A percentile compares a stretch with the other conserved stretches of the same genome.
Conservation (phyloP, 1,284 basidiomycete genomes). For the Cryptococcus maquisensis region DNA sequence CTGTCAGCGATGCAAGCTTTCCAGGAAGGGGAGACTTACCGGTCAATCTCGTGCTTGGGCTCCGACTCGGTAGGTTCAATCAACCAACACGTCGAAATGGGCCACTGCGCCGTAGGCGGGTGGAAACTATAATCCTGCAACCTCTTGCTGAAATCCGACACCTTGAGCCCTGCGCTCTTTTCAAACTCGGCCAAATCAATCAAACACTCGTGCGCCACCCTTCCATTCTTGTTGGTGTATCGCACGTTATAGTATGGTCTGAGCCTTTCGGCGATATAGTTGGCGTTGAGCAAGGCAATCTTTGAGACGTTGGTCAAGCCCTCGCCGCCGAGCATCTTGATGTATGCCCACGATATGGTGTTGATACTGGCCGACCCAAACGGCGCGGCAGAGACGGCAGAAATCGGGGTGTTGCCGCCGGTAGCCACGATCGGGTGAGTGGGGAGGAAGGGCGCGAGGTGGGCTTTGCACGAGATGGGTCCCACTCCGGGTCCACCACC, state of each 20-base stretch:
- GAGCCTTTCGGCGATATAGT: conserved; percentile 91
- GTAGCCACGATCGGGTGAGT: conserved; percentile 73
- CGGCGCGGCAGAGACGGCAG: conserved; percentile 85
- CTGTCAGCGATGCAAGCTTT: background rate
- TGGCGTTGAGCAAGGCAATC: conserved; percentile 85
- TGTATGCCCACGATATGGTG: conserved; percentile 96
- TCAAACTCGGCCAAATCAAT: conserved; percentile 95
- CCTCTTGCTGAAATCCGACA: conserved; percentile 93
- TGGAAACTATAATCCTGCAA: conserved; percentile 55
- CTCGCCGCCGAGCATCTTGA: conserved; percentile 92
- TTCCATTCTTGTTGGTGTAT: conserved; percentile 83
- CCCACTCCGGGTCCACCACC: conserved; percentile 90
- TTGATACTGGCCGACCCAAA: conserved; percentile 93
- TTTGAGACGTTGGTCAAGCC: conserved; percentile 82
- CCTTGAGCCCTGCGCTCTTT: conserved; percentile 79
- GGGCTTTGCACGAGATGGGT: conserved; percentile 90
- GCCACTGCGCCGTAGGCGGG: conserved; percentile 60
- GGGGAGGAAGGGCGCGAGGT: conserved; percentile 91
- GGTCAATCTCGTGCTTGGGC: conserved; percentile 81
- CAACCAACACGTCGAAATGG: conserved; percentile 73
- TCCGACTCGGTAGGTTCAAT: conserved; percentile 96
- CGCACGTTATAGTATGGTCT: conserved; percentile 80
- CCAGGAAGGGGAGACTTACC: conserved; percentile 47
- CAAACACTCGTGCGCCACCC: conserved; percentile 91
- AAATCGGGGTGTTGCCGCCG: conserved; percentile 69